Evolutionary conservation across 805 yeast species (phyloP), one percentile per base, ranked within the genome.

Genomic region (Teunomyces panamensis): DNA sequence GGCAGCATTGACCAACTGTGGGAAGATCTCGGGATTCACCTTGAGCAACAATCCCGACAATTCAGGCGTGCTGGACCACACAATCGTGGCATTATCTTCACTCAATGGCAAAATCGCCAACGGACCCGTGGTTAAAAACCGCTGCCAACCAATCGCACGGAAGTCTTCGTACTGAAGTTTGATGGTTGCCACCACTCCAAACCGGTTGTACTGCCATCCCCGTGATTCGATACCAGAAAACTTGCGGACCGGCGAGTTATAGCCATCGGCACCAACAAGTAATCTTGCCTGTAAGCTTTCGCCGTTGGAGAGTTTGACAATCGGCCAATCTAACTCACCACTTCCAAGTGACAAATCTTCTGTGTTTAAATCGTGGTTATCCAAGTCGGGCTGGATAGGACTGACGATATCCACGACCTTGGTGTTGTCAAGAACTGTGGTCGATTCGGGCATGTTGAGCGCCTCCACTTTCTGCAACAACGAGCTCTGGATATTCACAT

Each of bases 261-360:
- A 89, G 0, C 99, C 99, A 64, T 94, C 99, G 34, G 97, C 96
- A 7, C 99, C 99, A 11, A 94, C 81, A 16, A 91, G 71, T n/a
- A 91, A 72, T 46, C 96, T 75, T 0, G 96, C 78, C 57, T 80
- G 79, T 44, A 84, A 73, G 9, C 60, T 53, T 10, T 79, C 78
- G 1, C 96, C 97, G 52, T 78, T 79, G 10, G 80, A 78, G 10
- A 91, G 70, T 24, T 77, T 71, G 10, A 92, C 83, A 7, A 81
- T 60, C 1, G 97, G 97, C 96, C 97, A 89, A 42, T 81, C 79
- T 36, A 67, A 46, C 26, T 68, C 67, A 0, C 63, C 60, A 32
- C 52, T 54, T 2, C 60, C 58, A 24, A 54, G 53, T 30, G 53
- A 45, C 10, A 64, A 35, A 30, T 50, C 57, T 46, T 41, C 53